These are phyloP conservation scores for Croton setiger DNA, from an alignment of 441 rosid genomes.

Conservation along the genomic window DNA sequence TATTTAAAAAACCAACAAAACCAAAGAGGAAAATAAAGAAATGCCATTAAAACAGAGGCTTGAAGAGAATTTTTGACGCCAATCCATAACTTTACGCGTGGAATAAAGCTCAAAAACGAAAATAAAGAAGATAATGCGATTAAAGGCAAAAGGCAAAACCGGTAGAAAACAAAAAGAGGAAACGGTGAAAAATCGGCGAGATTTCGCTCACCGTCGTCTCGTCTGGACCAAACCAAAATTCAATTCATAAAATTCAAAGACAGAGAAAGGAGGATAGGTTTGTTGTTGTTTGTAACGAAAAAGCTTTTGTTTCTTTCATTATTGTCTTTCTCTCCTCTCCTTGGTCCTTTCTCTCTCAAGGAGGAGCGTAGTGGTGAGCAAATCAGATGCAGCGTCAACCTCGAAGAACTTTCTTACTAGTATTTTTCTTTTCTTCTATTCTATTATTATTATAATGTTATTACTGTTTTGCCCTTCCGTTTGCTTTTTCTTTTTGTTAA, in stretches of 20 bases:
- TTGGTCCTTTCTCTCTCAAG: conserved; percentile 10
- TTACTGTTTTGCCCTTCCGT: conserved; percentile 34
- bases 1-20: neutral
- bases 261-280: neutral
- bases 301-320: neutral
- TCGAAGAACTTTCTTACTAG: conserved; percentile 26
- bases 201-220: conserved; percentile 22
- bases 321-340: conserved; percentile 5
- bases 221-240: neutral
- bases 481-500: conserved; percentile 20
- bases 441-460: neutral
- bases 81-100: conserved; percentile 29
- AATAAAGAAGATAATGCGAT: conserved; percentile 18
- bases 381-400: conserved; percentile 39
- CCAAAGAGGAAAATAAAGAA: neutral
- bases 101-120: conserved; percentile 29
- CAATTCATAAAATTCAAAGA: neutral
- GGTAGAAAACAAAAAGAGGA: conserved; percentile 22
- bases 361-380: conserved; percentile 20
- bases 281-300: neutral
- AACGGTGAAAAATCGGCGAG: conserved; percentile 39
- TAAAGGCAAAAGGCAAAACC: conserved; percentile 11
- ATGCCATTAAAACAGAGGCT: neutral
- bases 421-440: conserved; percentile 2
- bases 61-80: conserved; percentile 18